Base-by-base conservation (phyloP, 805 yeast genomes). In the Blastobotrys muscicola region DNA sequence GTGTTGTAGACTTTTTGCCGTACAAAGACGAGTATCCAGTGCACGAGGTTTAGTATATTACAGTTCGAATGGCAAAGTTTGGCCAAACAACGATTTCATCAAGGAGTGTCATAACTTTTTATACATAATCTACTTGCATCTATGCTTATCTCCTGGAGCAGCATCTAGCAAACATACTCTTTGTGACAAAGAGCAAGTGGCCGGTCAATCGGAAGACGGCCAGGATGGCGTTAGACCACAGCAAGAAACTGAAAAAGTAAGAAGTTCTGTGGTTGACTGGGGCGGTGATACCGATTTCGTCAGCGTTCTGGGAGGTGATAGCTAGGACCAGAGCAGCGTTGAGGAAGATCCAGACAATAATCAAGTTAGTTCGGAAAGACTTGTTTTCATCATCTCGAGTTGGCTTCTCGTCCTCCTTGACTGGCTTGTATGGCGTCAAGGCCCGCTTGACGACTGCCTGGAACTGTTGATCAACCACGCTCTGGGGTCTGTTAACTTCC, bases 171-270 rank as follows among this genome's bases (percentile, higher is more conserved):
- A 55, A 29, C 43, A 54, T 43, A 29, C 57, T 55, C 43, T 53
- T 54, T 10, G 54, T 42, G 59, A 78, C 66, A 57, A 76, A 78
- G 14, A 65, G 43, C 8, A 66, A 47, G 52, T 80, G 72, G 7
- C 84, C 84, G 39, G 73, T 48, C 47, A 78, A 68, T 36, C 82
- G 58, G 61, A 78, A 70, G 8, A 72, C 58, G 0, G 83, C 80
- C 66, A 78, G 64, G 37, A 76, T 71, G 1, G 82, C 82, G 35
- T 76, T 81, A 34, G 74, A 59, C 81, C 82, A 76, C 45, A 78
- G 68, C 46, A 78, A 64, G 16, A 77, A 76, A 11, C 76, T 57
- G 41, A 63, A 58, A 47, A 58, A 67, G 48, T 62, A 64, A 11
- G 61, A 50, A n/a, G 65, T 62, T 12, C 69, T 56, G 36, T 53